Evolutionary conservation across 148 eudicot genomes (phyloP).

Genomic region (Silene conica): DNA sequence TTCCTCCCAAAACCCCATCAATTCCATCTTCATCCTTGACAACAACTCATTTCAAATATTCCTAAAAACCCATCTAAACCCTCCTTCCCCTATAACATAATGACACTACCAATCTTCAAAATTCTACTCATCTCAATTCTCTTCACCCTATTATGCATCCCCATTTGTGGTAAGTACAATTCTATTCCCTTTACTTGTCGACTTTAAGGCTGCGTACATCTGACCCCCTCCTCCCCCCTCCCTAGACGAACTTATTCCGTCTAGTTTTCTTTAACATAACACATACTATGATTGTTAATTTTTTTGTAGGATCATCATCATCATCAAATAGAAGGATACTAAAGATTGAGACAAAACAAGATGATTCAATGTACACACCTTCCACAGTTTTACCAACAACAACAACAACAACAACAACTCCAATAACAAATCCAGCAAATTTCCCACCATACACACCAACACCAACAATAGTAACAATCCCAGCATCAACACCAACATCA

Average conservation of each 20-base stretch:
- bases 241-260: too few relatives aligned
- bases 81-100: neutral
- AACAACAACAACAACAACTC: too few relatives aligned
- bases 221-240: too few relatives aligned
- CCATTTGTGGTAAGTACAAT: constrained; percentile 43
- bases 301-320: constrained; percentile 30
- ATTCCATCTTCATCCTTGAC: neutral
- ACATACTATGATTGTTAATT: too few relatives aligned
- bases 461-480: constrained; percentile 49
- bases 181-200: neutral
- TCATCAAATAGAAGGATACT: constrained; percentile 26
- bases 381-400: neutral
- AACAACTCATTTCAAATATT: constrained; percentile 17
- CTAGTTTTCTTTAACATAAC: too few relatives aligned
- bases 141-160: constrained; percentile 29
- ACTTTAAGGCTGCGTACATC: constrained; percentile 16
- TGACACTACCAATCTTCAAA: constrained; percentile 41
- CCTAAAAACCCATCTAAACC: constrained; percentile 25
- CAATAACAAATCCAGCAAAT: constrained; percentile 42
- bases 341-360: constrained; percentile 22
- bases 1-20: neutral
- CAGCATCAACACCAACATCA: constrained; percentile 40
- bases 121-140: constrained; percentile 33
- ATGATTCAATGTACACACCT: constrained; percentile 26
- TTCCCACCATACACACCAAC: constrained; percentile 37